Evolutionary conservation across 176 grass and related monocot genomes (phyloP).

Genomic region (Oryza glaberrima): DNA sequence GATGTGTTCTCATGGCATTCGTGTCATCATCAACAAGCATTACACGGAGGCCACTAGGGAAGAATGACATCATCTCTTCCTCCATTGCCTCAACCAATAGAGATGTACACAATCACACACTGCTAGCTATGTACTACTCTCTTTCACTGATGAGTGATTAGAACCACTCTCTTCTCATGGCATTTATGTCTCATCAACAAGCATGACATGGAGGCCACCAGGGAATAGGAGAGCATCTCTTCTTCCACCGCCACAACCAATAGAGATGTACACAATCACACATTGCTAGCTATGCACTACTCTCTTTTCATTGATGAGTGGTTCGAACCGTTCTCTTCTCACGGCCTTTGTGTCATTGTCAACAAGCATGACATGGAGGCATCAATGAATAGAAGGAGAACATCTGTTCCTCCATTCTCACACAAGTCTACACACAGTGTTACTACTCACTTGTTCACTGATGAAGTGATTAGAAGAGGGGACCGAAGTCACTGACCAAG

Average conservation of each 20-base stretch:
- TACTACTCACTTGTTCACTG: no score
- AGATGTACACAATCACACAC: not conserved
- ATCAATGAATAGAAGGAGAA: no score
- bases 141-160: not conserved
- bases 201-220: not conserved
- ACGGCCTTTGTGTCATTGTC: not conserved
- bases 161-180: not conserved
- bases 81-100: not conserved
- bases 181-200: not conserved
- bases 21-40: constrained; percentile 7
- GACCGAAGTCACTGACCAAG: not conserved
- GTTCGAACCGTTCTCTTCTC: not conserved
- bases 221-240: not conserved
- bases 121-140: no score
- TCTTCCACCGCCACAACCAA: not conserved
- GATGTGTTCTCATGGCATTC: not conserved
- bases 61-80: not conserved
- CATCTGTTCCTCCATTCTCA: no score
- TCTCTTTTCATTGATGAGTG: not conserved
- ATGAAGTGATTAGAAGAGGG: not conserved
- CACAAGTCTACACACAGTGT: no score
- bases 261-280: no score
- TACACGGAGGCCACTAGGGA: not conserved
- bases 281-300: not conserved
- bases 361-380: constrained; percentile 6